A percentile compares a stretch with the other conserved stretches of the same genome.
phyloP scores from a whole-genome alignment of 2,329 filamentous ascomycete species.

The Graphilbum ipis-grandicollis region DNA sequence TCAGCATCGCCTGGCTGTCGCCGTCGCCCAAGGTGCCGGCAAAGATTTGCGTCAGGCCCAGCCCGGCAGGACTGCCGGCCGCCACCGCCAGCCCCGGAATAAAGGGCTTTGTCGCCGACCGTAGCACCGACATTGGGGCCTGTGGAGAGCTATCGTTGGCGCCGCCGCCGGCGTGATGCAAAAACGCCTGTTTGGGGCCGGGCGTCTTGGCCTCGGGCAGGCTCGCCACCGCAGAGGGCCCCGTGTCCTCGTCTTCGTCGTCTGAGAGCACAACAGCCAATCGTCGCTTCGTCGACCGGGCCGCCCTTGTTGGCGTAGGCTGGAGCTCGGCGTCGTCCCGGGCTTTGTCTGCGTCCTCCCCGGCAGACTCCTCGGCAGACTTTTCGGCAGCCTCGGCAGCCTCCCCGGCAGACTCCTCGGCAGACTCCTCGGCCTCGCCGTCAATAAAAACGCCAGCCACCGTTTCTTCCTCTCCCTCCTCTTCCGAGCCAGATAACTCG shows the following conservation, averaged over 20 bases:
- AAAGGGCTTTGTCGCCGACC: slow-evolving; percentile 50
- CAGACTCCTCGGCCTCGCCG: slow-evolving; percentile 6
- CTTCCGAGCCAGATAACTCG: slow-evolving; percentile 9
- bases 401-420: not conserved
- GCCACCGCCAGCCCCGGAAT: slow-evolving; percentile 50
- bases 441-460: slow-evolving; percentile 10
- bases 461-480: slow-evolving; percentile 5
- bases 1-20: slow-evolving; percentile 28
- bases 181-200: slow-evolving; percentile 22
- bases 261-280: slow-evolving; percentile 37
- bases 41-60: slow-evolving; percentile 81
- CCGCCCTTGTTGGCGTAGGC: slow-evolving; percentile 3
- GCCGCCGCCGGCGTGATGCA: no score
- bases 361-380: no score
- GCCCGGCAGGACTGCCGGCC: slow-evolving; percentile 34
- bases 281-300: slow-evolving; percentile 31
- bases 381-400: no score
- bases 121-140: slow-evolving; percentile 46
- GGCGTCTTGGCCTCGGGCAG: slow-evolving; percentile 23
- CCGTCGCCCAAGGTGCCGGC: slow-evolving; percentile 66
- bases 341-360: not conserved
- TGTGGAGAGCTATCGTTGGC: slow-evolving; percentile 29
- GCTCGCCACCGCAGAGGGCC: slow-evolving; percentile 7
- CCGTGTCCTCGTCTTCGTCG: slow-evolving; percentile 45
- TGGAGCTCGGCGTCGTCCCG: not conserved